Conservation (phyloP, 306 rosid species). For the Datisca glomerata region DNA sequence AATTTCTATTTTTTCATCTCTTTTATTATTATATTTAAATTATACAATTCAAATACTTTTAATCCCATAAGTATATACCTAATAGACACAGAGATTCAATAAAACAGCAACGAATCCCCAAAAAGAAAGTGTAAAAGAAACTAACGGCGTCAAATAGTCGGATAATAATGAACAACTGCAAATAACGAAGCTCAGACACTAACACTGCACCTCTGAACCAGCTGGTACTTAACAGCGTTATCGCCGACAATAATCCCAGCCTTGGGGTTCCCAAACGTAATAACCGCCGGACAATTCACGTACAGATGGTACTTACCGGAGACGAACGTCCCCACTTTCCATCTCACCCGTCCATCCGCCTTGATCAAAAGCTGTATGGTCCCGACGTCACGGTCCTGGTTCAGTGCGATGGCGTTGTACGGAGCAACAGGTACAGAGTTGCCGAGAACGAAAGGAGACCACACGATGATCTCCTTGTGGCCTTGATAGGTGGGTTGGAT, state of each 20-base stretch:
- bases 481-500: slow-evolving; percentile 74
- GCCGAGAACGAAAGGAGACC: slow-evolving; percentile 86
- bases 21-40: no score
- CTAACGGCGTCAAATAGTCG: slow-evolving; percentile 7
- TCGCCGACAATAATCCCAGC: slow-evolving; percentile 29
- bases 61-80: not conserved
- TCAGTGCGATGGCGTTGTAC: slow-evolving; percentile 24
- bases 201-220: slow-evolving; percentile 50
- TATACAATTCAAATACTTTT: no score
- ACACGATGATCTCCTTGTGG: slow-evolving; percentile 54
- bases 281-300: slow-evolving; percentile 61
- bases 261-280: slow-evolving; percentile 24
- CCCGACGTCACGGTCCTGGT: slow-evolving; percentile 40
- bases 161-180: slow-evolving; percentile 4
- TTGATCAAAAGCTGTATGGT: slow-evolving; percentile 27
- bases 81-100: not conserved
- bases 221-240: slow-evolving; percentile 62
- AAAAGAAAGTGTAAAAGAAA: not conserved
- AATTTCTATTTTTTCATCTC: no score
- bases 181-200: slow-evolving; percentile 27
- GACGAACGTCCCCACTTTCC: slow-evolving; percentile 69
- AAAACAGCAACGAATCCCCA: not conserved
- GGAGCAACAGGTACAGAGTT: slow-evolving; percentile 65
- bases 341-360: slow-evolving; percentile 67
- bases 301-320: slow-evolving; percentile 58